phyloP scores from a whole-genome alignment of 441 rosid species.

The Arabidopsis hybrid region DNA sequence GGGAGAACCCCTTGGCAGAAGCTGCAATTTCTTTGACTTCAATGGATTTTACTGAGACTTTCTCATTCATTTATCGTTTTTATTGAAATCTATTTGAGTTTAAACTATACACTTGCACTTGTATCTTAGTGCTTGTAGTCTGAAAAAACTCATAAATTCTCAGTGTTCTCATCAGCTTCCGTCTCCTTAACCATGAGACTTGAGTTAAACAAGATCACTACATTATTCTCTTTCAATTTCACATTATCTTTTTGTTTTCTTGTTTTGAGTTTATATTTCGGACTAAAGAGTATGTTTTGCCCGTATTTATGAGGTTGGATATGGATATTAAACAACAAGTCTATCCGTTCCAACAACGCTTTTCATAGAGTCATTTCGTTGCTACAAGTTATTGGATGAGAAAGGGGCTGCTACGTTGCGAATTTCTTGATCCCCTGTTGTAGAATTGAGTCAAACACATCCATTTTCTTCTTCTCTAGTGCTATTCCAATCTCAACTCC shows the following conservation, averaged over 20 bases:
- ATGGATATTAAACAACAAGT: too few species aligned
- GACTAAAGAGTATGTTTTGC: background rate
- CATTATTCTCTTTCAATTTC: background rate
- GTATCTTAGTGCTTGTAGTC: conserved; percentile 35
- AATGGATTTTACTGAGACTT: conserved; percentile 31
- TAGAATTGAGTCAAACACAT: background rate
- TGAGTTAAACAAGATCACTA: conserved; percentile 40
- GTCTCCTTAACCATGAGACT: conserved; percentile 15
- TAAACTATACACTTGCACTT: conserved; percentile 44
- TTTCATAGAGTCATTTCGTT: too few species aligned
- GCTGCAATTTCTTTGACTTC: conserved; percentile 51
- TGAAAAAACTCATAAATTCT: conserved; percentile 35
- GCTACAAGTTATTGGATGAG: background rate
- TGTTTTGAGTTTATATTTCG: background rate
- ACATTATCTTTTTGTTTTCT: background rate
- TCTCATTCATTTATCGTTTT: background rate
- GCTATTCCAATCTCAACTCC: conserved; percentile 41
- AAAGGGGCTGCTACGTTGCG: background rate
- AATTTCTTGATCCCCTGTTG: conserved; percentile 1
- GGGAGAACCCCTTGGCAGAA: conserved; percentile 75
- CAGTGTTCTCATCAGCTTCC: conserved; percentile 43
- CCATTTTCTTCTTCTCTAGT: conserved; percentile 21
- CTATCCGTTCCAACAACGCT: too few species aligned
- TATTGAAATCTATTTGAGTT: conserved; percentile 20
- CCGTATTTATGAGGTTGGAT: background rate